Percentiles rank a stretch among this genome's conserved stretches.
Conservation (phyloP, 768 basidiomycete species). For the Podaxis pistillaris region DNA sequence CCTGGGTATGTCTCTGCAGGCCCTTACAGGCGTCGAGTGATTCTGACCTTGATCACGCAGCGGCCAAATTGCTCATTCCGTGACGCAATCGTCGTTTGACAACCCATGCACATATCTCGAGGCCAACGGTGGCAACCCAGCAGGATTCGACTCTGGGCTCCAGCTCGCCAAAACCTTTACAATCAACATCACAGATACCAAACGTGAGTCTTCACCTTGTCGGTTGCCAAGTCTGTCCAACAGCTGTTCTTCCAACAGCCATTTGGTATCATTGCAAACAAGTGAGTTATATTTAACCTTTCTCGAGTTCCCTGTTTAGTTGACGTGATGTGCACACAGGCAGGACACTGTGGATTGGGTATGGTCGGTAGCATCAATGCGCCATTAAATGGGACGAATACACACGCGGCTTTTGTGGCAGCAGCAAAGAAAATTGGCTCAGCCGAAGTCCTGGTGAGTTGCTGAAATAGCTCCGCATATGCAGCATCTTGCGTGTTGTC, state of each 20-base stretch:
- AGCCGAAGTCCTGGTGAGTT: conserved; percentile 13
- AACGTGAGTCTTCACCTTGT: conserved; percentile 34
- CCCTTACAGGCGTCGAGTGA: conserved; percentile 18
- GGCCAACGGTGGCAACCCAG: conserved; percentile 31
- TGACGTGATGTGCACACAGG: conserved; percentile 14
- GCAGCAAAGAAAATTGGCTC: conserved; percentile 16
- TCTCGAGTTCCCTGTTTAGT: not conserved
- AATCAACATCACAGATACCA: conserved; percentile 43
- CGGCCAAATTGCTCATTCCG: conserved; percentile 40
- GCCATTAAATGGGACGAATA: conserved; percentile 15
- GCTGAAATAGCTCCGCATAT: not conserved
- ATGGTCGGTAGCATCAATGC: conserved; percentile 38
- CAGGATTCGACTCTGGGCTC: conserved; percentile 58
- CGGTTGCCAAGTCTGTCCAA: not conserved
- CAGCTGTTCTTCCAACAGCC: conserved; percentile 29
- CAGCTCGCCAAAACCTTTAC: conserved; percentile 36
- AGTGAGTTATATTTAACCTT: conserved; percentile 16
- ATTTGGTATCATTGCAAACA: conserved; percentile 60
- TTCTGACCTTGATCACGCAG: not conserved
- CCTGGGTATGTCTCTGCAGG: conserved; percentile 35
- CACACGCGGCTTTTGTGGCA: conserved; percentile 12
- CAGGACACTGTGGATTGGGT: conserved; percentile 46
- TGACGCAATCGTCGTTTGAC: conserved; percentile 56
- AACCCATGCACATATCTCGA: conserved; percentile 50
- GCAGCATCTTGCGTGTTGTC: not conserved